phyloP scores from a whole-genome alignment of 768 basidiomycete genomes.

The Sarcodon aspratus region DNA sequence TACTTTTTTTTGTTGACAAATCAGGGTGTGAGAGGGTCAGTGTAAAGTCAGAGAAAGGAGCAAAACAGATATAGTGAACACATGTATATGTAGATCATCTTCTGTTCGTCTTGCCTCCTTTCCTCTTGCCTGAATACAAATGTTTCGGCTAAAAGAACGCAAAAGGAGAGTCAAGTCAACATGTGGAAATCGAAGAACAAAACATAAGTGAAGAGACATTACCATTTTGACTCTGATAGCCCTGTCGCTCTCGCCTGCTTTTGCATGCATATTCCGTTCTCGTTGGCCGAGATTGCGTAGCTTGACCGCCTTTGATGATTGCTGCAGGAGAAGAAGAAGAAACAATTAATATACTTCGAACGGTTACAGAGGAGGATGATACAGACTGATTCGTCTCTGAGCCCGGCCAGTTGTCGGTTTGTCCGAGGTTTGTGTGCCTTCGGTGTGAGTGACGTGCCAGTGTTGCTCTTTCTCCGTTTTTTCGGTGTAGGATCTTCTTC shows the following conservation, averaged over 20 bases:
- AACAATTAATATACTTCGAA: conserved; percentile 3
- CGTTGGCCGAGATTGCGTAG: conserved; percentile 84
- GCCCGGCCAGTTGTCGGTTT: conserved; percentile 67
- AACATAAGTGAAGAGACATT: conserved; percentile 11
- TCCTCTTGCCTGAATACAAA: conserved; percentile 77
- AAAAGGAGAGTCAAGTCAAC: conserved; percentile 3
- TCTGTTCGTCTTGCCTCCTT: conserved; percentile 73
- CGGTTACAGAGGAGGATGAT: not conserved
- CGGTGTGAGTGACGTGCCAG: conserved; percentile 44
- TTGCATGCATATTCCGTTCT: conserved; percentile 77
- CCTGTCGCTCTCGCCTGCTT: conserved; percentile 85
- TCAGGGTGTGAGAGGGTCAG: no score
- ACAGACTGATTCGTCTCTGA: conserved; percentile 66
- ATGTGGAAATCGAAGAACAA: not conserved
- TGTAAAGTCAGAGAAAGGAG: not conserved
- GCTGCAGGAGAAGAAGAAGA: conserved; percentile 28
- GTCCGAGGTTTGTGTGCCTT: conserved; percentile 47
- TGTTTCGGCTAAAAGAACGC: conserved; percentile 59
- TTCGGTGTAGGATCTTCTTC: conserved; percentile 33
- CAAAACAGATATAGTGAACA: not conserved
- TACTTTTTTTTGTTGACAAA: no score
- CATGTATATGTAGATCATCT: conserved; percentile 30
- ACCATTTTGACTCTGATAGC: conserved; percentile 80
- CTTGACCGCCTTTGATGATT: conserved; percentile 69
- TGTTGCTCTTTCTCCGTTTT: conserved; percentile 51